These are phyloP conservation scores for Fusarium sp. DNA, from an alignment of 2,329 filamentous ascomycete species.

Conservation along the genomic window DNA sequence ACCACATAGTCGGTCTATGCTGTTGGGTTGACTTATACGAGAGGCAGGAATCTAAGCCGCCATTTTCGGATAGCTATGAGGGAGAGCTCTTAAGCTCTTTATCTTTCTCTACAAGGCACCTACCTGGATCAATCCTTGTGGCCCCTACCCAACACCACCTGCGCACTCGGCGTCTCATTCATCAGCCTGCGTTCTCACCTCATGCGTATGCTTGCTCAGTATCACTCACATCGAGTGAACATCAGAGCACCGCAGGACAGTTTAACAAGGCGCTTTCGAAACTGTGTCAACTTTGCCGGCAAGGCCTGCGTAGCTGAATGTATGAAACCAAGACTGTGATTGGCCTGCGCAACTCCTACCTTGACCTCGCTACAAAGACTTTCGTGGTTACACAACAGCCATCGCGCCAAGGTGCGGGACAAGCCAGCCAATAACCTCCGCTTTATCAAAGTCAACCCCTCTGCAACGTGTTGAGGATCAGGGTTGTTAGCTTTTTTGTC, in stretches of 20 bases:
- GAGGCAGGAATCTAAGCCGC: background rate
- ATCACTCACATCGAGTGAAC: constrained; percentile 24
- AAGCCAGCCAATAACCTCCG: constrained; percentile 22
- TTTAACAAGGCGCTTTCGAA: constrained; percentile 24
- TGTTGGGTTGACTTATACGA: background rate
- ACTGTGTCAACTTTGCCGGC: constrained; percentile 29
- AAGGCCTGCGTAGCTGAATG: constrained; percentile 29
- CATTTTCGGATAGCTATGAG: background rate
- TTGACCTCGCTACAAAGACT: constrained; percentile 16
- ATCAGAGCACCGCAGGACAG: constrained; percentile 10
- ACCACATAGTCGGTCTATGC: background rate
- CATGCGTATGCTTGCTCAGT: constrained; percentile 13
- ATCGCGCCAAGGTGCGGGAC: constrained; percentile 14
- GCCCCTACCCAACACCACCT: background rate
- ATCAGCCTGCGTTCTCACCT: background rate
- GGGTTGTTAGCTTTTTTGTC: constrained; percentile 24
- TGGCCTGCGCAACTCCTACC: constrained; percentile 17
- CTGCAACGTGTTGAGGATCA: constrained; percentile 19
- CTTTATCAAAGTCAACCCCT: constrained; percentile 14
- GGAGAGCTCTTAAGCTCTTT: background rate
- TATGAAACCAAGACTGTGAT: constrained; percentile 9
- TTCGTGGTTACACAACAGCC: constrained; percentile 34
- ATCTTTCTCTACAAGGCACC: background rate
- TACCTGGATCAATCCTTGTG: background rate
- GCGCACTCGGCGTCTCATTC: background rate